Conservation (phyloP, 2,329 filamentous ascomycete genomes). For the Monilinia polystroma region DNA sequence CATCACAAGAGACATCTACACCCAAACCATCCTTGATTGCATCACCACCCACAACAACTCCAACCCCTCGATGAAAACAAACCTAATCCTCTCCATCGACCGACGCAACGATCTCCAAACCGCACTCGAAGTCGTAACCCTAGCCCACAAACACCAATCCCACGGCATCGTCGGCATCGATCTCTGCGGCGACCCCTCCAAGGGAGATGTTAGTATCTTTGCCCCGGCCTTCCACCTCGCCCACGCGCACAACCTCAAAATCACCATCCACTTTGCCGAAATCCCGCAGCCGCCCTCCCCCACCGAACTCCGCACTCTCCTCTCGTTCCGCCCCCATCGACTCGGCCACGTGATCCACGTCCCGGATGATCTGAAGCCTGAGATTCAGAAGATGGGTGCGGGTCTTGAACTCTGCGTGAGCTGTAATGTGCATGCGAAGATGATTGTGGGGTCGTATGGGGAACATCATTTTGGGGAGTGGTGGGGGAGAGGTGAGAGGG, state of each 20-base stretch:
- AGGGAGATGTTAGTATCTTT: constrained; percentile 61
- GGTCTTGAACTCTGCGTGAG: not conserved
- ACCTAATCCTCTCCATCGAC: constrained; percentile 74
- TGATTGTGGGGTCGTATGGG: not conserved
- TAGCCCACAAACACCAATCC: constrained; percentile 56
- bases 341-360: constrained; percentile 74
- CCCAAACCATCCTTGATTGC: constrained; percentile 63
- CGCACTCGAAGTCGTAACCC: constrained; percentile 61
- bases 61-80: constrained; percentile 51
- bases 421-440: not conserved
- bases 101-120: constrained; percentile 58
- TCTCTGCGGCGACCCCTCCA: constrained; percentile 72
- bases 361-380: constrained; percentile 55
- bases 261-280: constrained; percentile 81
- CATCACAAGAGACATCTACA: constrained; percentile 59
- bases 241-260: constrained; percentile 52
- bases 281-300: constrained; percentile 45
- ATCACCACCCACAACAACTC: constrained; percentile 50
- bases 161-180: constrained; percentile 70
- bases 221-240: constrained; percentile 58
- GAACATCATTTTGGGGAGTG: not conserved
- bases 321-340: constrained; percentile 65
- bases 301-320: constrained; percentile 61
- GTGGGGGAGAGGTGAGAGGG: not conserved
- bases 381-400: constrained; percentile 47